Evolutionary conservation across 345 rosid genomes (phyloP).

Genomic region (Brassica rapa): DNA sequence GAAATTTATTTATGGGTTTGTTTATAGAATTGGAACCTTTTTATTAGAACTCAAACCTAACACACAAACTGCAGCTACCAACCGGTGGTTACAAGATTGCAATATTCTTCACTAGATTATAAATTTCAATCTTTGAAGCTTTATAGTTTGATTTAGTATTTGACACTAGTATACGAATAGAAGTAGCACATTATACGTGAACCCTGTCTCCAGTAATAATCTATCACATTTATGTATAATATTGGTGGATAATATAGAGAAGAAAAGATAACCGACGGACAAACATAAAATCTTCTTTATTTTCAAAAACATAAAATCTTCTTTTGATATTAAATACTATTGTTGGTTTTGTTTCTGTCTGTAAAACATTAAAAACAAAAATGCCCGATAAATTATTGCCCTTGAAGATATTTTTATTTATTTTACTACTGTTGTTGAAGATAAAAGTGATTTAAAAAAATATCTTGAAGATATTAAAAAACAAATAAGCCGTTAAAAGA

Average conservation of each 20-base stretch:
- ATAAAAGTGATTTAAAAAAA: background rate
- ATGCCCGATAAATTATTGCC: background rate
- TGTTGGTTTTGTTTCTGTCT: constrained; percentile 16
- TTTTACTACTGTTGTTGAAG: background rate
- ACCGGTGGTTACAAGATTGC: background rate
- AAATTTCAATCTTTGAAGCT: background rate
- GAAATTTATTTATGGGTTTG: background rate
- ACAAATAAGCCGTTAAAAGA: background rate
- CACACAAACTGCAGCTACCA: constrained; percentile 9
- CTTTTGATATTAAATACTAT: constrained; percentile 25
- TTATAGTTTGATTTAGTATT: background rate
- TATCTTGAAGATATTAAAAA: constrained; percentile 9
- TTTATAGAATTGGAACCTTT: background rate
- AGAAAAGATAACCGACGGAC: constrained; percentile 22
- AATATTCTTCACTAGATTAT: constrained; percentile 14
- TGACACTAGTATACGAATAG: background rate
- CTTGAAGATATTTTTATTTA: background rate
- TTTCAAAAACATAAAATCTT: constrained; percentile 28
- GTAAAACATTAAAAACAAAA: background rate
- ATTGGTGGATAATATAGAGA: constrained; percentile 24
- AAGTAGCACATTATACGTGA: constrained; percentile 5
- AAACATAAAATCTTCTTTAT: constrained; percentile 35
- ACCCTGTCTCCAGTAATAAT: background rate
- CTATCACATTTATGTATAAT: background rate
- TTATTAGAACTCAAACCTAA: background rate